Base-by-base conservation (phyloP, 108 stramenopile species). In the Pelagomonas calceolata region DNA sequence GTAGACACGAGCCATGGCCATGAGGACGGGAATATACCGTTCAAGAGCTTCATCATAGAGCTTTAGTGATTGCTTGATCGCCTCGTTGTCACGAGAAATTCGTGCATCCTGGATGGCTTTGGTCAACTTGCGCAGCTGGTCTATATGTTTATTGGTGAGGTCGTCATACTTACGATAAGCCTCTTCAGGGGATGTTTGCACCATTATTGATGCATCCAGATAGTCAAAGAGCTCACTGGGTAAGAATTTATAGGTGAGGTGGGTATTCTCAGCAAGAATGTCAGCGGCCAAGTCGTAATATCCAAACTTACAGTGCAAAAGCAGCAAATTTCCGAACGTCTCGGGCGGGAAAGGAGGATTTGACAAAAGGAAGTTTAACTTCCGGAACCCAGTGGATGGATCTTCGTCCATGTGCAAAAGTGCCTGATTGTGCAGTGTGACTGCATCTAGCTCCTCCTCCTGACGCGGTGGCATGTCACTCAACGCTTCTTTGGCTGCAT, bases 351-450 rank as follows among this genome's bases (percentile, higher is more conserved):
- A 91, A 0, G 93, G 87, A 0, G 86, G 84, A 68, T 85, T 82
- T 10, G 73, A 44, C n/a, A 94, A 67, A 29, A 94, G 81, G 63
- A 71, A 85, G 51, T 84, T 85, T 3, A 94, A 76, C 73, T 92
- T 91, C 65, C 88, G 67, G 65, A 91, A 91, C 45, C 85, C 88
- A 4, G 69, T 70, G 0, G 75, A 68, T 0, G 88, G 88, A 68
- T 93, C 88, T 30, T 81, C 70, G 18, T 83, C 87, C 71, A 89
- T 77, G 70, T 86, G 71, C 70, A 91, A 46, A 14, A 92, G 78
- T 5, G 87, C 90, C 66, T 89, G 78, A 70, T 94, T 94, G 87
- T 93, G 92, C 0, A 92, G 79, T 0, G 90, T 87, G 44, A 94
- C 90, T 14, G 91, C 75, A 68, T 94, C 93, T 4, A 91, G 69